Evolutionary conservation across 169 alveolate species (phyloP).

Genomic region (Theileria parva): DNA sequence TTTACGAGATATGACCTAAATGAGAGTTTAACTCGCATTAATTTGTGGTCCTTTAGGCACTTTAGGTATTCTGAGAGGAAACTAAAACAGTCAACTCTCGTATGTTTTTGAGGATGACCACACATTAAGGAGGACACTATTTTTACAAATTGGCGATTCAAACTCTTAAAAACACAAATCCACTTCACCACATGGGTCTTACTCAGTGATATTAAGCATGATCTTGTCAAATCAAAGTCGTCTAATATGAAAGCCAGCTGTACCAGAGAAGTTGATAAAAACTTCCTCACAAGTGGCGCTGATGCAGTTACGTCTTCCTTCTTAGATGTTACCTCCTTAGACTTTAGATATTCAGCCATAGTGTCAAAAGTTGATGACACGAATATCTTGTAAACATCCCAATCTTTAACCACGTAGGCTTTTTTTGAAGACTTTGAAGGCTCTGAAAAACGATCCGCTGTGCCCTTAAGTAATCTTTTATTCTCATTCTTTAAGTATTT

Average conservation of each 20-base stretch:
- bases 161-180: slow-evolving; percentile 27
- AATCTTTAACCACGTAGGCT: slow-evolving; percentile 11
- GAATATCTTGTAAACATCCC: slow-evolving; percentile 41
- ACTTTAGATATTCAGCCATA: slow-evolving; percentile 15
- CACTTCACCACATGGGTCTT: slow-evolving; percentile 28
- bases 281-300: slow-evolving; percentile 27
- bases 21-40: slow-evolving; percentile 26
- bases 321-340: slow-evolving; percentile 1
- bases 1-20: slow-evolving; percentile 11
- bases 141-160: slow-evolving; percentile 34
- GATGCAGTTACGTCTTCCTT: slow-evolving; percentile 21
- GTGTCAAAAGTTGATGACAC: slow-evolving; percentile 10
- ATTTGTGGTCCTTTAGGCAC: slow-evolving; percentile 22
- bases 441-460: slow-evolving; percentile 18
- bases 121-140: slow-evolving; percentile 41
- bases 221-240: slow-evolving; percentile 37
- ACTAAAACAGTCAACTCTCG: slow-evolving; percentile 25
- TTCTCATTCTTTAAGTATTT: slow-evolving; percentile 2
- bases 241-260: slow-evolving; percentile 38
- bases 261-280: slow-evolving; percentile 35
- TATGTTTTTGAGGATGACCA: slow-evolving; percentile 21
- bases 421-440: not conserved
- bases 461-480: not conserved
- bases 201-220: slow-evolving; percentile 11
- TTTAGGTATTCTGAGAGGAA: slow-evolving; percentile 36